Percentiles rank a stretch among this genome's conserved stretches.
Evolutionary conservation across 2,329 filamentous ascomycete genomes (phyloP).

Genomic region (Lasiodiplodia sp.): DNA sequence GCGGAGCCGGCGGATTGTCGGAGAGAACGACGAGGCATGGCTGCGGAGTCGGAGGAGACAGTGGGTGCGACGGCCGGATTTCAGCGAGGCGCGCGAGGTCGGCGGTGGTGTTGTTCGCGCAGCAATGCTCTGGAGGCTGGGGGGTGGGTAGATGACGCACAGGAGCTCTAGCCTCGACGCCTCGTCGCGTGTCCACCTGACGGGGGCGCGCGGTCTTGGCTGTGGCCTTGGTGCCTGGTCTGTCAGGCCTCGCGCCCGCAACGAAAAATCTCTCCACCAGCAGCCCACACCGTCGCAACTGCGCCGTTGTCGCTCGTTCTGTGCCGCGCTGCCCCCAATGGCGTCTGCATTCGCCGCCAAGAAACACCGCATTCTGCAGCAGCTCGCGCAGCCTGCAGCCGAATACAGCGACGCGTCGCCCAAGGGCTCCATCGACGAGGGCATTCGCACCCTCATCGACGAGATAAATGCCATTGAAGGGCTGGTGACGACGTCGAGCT

Average conservation of each 20-base stretch:
- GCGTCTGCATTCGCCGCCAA: constrained; percentile 53
- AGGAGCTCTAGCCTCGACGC: constrained; percentile 23
- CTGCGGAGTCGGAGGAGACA: constrained; percentile 8
- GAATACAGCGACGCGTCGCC: constrained; percentile 85
- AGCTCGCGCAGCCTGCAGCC: constrained; percentile 71
- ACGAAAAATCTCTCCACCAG: constrained; percentile 10
- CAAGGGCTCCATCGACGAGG: constrained; percentile 84
- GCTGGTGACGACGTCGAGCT: constrained; percentile 91
- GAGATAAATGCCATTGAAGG: constrained; percentile 78
- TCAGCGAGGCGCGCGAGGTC: background rate
- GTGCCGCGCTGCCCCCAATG: constrained; percentile 34
- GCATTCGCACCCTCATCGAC: constrained; percentile 77
- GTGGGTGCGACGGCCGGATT: background rate
- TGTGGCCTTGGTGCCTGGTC: background rate
- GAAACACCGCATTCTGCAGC: constrained; percentile 76
- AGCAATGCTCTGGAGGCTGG: constrained; percentile 9
- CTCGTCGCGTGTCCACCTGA: constrained; percentile 26
- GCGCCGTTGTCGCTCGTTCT: constrained; percentile 5
- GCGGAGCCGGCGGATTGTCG: constrained; percentile 34
- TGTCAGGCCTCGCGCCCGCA: background rate
- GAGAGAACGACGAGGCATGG: constrained; percentile 42
- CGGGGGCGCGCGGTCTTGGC: constrained; percentile 8
- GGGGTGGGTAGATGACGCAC: constrained; percentile 24
- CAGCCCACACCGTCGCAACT: background rate
- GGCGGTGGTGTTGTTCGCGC: constrained; percentile 17